Base-by-base conservation (phyloP, 768 basidiomycete genomes). In the Clavaria fumosa region DNA sequence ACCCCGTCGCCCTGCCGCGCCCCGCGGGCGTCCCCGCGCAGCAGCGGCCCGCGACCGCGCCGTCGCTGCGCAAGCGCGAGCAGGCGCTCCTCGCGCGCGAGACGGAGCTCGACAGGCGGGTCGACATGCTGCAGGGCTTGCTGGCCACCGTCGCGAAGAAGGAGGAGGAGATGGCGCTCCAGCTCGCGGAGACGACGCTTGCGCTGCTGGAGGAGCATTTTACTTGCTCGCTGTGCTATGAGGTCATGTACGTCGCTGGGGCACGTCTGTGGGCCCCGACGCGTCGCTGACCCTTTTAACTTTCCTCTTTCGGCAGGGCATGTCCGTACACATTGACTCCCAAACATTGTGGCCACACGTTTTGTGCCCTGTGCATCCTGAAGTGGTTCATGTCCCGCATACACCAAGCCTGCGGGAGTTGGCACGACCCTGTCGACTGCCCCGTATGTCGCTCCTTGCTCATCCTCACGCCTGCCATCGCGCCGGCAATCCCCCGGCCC, bases 361-460 rank as follows among this genome's bases (percentile, higher is more conserved):
- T 75, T 48, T 79, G 75, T 49, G 69, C 71, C 21, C 55, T 72
- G 34, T 78, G 75, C 54, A 72, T 76, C 43, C 53, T 79, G 21
- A 70, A 70, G 48, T 76, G 75, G 72, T 71, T 72, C 55, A 78
- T 78, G 59, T 72, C 75, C 47, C 69, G 70, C 34, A 55, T 78
- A 20, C 76, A 79, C 53, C 59, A 58, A 33, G 60, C 58, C 1
- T 79, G 78, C 49, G 75, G 75, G 20, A 58, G 60, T 22, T 81
- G 78, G 78, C 78, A 78, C 43, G 70, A 75, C 47, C 51, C 66
- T 9, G 72, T 78, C 30, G 70, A 74, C 45, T 79, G 75, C 52
- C 78, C 77, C 23, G 63, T 78, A 41, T 79, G 77, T 53, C 73
- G 74, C 47, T 65, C 63, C 39, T 40, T 61, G 27, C 56, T 78